Percentiles rank a stretch among this genome's conserved stretches.
Conservation (phyloP, 306 rosid species). For the Comarum palustre region DNA sequence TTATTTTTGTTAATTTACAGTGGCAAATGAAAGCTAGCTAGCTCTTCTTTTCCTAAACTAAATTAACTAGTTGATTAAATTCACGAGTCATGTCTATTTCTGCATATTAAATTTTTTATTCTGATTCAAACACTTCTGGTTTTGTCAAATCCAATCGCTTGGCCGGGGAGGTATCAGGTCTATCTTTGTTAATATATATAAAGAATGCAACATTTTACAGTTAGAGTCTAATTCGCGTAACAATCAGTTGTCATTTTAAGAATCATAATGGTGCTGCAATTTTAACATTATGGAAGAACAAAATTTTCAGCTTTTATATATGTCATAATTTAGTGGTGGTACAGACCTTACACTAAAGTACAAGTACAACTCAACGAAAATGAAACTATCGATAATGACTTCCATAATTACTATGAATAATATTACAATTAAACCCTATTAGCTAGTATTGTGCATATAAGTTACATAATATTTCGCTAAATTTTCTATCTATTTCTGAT, state of each 20-base stretch:
- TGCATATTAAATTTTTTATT: not conserved
- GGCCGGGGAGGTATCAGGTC: slow-evolving; percentile 12
- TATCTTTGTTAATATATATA: not conserved
- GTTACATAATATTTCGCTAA: not conserved
- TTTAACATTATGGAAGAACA: slow-evolving; percentile 14
- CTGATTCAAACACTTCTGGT: slow-evolving; percentile 20
- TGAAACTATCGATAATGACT: not conserved
- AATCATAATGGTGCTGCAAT: slow-evolving; percentile 29
- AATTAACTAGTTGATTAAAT: not conserved
- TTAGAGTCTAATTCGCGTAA: slow-evolving; percentile 20
- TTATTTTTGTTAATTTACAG: not conserved
- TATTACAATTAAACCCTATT: not conserved
- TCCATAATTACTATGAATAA: not conserved
- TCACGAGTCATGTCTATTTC: not conserved
- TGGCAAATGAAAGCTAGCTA: not conserved
- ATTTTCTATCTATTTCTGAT: no score
- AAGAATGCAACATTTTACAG: slow-evolving; percentile 22
- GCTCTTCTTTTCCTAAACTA: not conserved
- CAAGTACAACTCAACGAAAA: not conserved
- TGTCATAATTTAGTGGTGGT: not conserved
- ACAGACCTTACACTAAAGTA: slow-evolving; percentile 10
- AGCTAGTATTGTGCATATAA: not conserved
- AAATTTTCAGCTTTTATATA: not conserved
- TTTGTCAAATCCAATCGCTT: slow-evolving; percentile 28
- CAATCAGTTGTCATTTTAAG: slow-evolving; percentile 30